phyloP scores from a whole-genome alignment of 1,284 basidiomycete species.

The Trametes hirsuta region DNA sequence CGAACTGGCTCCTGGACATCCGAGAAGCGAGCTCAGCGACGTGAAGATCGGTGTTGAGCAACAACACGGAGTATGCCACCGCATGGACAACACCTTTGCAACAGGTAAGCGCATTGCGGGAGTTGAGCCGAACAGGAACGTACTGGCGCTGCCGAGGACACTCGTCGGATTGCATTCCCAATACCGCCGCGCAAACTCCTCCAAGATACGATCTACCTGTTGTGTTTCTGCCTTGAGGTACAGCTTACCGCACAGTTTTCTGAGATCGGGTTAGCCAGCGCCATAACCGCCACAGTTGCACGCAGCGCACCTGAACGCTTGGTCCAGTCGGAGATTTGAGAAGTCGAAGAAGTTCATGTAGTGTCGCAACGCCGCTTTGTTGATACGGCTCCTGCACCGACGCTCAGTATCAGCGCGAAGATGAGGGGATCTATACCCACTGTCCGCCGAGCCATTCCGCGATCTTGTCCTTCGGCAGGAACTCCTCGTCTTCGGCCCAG shows the following conservation, averaged over 20 bases:
- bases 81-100: constrained; percentile 85
- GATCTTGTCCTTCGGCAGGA: constrained; percentile 88
- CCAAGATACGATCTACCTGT: constrained; percentile 95
- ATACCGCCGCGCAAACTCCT: constrained; percentile 87
- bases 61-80: constrained; percentile 88
- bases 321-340: constrained; percentile 77
- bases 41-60: constrained; percentile 97
- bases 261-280: constrained; percentile 37
- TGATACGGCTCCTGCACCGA: constrained; percentile 67
- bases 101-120: constrained; percentile 3
- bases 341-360: constrained; percentile 96
- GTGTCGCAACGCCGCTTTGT: constrained; percentile 72
- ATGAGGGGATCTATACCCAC: constrained; percentile 51
- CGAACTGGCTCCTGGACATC: constrained; percentile 95
- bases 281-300: neutral
- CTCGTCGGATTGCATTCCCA: constrained; percentile 88
- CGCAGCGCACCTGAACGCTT: constrained; percentile 77
- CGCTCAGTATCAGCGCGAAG: constrained; percentile 18
- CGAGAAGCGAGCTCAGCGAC: constrained; percentile 87
- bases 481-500: constrained; percentile 87
- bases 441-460: constrained; percentile 94
- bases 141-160: constrained; percentile 83
- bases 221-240: constrained; percentile 97
- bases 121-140: constrained; percentile 34
- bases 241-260: constrained; percentile 88